Conservation (phyloP, 2,329 filamentous ascomycete species). For the Metarhizium album region DNA sequence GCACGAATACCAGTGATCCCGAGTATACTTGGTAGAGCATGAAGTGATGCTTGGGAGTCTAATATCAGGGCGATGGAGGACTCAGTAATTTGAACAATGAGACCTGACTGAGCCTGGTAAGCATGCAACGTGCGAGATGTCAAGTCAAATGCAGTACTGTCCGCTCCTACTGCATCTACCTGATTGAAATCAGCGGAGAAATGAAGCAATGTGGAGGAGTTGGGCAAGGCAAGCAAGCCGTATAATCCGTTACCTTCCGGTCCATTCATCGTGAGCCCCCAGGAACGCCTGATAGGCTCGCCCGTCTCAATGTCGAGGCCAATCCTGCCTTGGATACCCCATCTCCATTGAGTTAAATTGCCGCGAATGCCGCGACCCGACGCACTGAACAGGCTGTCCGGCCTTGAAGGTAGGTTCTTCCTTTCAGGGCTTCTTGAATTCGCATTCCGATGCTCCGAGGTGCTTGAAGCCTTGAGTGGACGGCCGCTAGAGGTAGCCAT, state of each 20-base stretch:
- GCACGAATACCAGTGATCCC: constrained; percentile 18
- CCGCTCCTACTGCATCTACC: constrained; percentile 30
- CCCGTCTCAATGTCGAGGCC: constrained; percentile 44
- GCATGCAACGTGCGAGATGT: constrained; percentile 41
- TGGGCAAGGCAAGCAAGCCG: constrained; percentile 38
- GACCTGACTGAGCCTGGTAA: constrained; percentile 22
- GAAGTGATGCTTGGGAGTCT: constrained; percentile 24
- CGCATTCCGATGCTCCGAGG: background rate
- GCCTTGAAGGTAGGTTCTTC: constrained; percentile 16
- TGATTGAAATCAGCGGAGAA: constrained; percentile 37
- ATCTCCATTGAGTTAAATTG: constrained; percentile 55
- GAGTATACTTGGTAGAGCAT: constrained; percentile 18
- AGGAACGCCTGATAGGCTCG: constrained; percentile 38
- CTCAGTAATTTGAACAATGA: constrained; percentile 45
- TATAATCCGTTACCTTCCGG: constrained; percentile 14
- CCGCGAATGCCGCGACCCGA: constrained; percentile 53
- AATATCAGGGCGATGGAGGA: constrained; percentile 29
- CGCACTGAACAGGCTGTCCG: constrained; percentile 53
- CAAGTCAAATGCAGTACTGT: constrained; percentile 38
- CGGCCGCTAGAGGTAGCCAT: constrained; percentile 26
- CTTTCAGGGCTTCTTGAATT: background rate
- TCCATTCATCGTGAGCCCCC: constrained; percentile 32
- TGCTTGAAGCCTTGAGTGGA: background rate
- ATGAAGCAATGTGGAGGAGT: constrained; percentile 35
- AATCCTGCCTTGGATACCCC: constrained; percentile 59